Evolutionary conservation across 2,329 filamentous ascomycete genomes (phyloP), one percentile per base, ranked within the genome.

Genomic region (Penicillium thymicola): DNA sequence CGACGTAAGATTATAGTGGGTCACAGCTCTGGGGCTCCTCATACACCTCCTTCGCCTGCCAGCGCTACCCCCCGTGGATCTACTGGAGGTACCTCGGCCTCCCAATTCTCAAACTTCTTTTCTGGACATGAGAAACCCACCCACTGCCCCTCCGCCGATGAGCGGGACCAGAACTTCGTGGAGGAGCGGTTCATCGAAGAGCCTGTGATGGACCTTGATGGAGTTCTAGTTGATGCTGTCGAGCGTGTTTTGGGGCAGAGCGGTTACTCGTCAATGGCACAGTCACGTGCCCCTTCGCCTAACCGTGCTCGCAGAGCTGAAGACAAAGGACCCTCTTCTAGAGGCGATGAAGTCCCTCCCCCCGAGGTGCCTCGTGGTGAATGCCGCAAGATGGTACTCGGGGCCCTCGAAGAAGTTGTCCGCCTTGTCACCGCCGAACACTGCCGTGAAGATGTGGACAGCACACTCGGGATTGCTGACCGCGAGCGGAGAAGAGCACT

Each of bases 361-460:
- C 57, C 58, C 3, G 80, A 82, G 62, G 74, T 81, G 2, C 75
- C 79, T 7, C 76, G 78, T 21, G 74, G 72, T 3, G 81, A 84
- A 62, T 85, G 82, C 64, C 80, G 79, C 52, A 76, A 77, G 37
- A 76, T 81, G 54, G 78, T 85, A 0, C 78, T 84, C 11, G 81
- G 81, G 51, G 82, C 83, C 5, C 70, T 85, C 18, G 81, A 85
- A 68, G 75, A 82, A 54, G 78, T 85, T 3, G 82, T 83, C 34
- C 79, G 76, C 52, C 78, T 79, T 49, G 82, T 84, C n/a, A 79
- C 78, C 14, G 78, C 78, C 7, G 78, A 80, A 56, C 73, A 77
- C 55, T 74, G 72, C 50, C 76, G 72, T 41, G 72, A 78, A 47
- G 72, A 76, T 41, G 61, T 69, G 13, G 72, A 73, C 27, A 58